Base-by-base conservation (phyloP, 805 yeast genomes). In the Saccharomycopsis sp. region DNA sequence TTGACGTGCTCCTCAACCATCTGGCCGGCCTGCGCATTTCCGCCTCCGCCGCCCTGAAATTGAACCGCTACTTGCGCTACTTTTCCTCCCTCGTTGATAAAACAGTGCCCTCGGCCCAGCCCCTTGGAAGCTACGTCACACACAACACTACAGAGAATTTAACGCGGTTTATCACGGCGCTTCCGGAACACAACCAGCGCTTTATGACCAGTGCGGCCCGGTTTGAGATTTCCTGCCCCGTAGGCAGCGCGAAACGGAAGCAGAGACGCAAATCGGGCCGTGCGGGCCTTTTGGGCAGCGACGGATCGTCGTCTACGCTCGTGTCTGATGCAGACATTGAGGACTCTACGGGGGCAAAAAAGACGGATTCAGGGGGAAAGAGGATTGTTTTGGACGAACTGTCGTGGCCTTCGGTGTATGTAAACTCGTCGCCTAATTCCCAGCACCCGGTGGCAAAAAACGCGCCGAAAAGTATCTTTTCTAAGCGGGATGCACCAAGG, bases 1-100 rank as follows among this genome's bases (percentile, higher is more conserved):
- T 84, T 34, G 66, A 81, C 2, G 64, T 88, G 15, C 71, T 90
- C 37, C 78, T 82, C 5, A 44, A 44, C 16, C 21, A 50, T 15
- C 15, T n/a, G n/a, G n/a, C n/a, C n/a, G n/a, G n/a, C n/a, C n/a
- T n/a, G n/a, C n/a, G n/a, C n/a, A n/a, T n/a, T n/a, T n/a, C n/a
- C n/a, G n/a, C n/a, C n/a, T n/a, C n/a, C n/a, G n/a, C n/a, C n/a
- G 18, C 48, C 16, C 48, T 12, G 16, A 44, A 18, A 44, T 44
- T 44, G 48, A 44, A 44, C 48, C 16, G 48, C 16, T 44, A 44
- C 16, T 44, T 44, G 5, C 8, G 21, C 5, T 44, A 44, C 16
- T 44, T 44, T 20, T 7, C 16, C 7, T n/a, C 21, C n/a, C n/a
- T n/a, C n/a, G n/a, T n/a, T n/a, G n/a, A n/a, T n/a, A n/a, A n/a